Conservation (phyloP, 179 eudicot genomes). For the Silene noctiflora region DNA sequence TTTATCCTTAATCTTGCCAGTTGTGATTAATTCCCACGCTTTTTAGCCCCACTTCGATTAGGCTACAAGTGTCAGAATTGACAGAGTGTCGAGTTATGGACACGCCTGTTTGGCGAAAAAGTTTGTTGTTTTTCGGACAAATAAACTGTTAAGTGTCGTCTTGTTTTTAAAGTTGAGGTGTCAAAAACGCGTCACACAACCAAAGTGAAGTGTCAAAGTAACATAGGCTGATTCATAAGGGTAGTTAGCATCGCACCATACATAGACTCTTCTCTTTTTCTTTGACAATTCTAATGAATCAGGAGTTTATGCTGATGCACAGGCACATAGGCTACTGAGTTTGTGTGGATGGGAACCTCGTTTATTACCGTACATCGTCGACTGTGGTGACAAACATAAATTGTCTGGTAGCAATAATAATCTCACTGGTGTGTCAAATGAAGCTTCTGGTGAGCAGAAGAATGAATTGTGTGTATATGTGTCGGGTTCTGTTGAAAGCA, state of each 20-base stretch:
- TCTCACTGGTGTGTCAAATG: constrained; percentile 25
- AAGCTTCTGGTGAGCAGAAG: constrained; percentile 39
- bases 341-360: constrained; percentile 97
- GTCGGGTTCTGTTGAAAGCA: constrained; percentile 35
- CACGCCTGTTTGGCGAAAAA: not conserved
- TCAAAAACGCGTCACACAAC: not conserved
- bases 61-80: not conserved
- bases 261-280: not conserved
- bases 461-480: constrained; percentile 37
- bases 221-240: not conserved
- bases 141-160: not conserved
- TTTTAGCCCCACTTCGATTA: not conserved
- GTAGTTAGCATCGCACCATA: not conserved
- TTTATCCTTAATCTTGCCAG: not conserved
- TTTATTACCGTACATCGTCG: constrained; percentile 69
- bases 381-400: constrained; percentile 42
- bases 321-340: constrained; percentile 84
- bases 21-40: not conserved
- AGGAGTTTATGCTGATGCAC: constrained; percentile 25
- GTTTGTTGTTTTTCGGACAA: not conserved
- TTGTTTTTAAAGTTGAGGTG: not conserved
- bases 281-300: not conserved
- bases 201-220: not conserved
- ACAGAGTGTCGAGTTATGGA: not conserved
- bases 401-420: constrained; percentile 33